phyloP scores from a whole-genome alignment of 352 stramenopile genomes.

The Phytophthora parvispora region DNA sequence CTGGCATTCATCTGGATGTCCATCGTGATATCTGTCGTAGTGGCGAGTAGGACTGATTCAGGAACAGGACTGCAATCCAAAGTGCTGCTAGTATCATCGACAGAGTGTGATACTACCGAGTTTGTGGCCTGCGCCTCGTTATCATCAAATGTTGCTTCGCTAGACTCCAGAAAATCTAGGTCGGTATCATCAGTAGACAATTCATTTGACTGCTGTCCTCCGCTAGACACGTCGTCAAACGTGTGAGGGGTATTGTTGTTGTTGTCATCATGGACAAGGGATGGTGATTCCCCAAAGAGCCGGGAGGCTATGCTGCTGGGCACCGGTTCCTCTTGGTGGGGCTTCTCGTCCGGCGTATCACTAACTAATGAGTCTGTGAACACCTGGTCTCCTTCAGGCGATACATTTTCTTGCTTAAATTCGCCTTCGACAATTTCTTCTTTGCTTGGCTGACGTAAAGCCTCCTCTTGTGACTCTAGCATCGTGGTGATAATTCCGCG shows the following conservation, averaged over 20 bases:
- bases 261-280: background rate
- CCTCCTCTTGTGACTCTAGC: constrained; percentile 14
- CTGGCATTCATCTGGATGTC: constrained; percentile 49
- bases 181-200: constrained; percentile 20
- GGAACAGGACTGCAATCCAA: background rate
- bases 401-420: background rate
- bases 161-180: constrained; percentile 41
- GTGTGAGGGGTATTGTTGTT: background rate
- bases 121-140: background rate
- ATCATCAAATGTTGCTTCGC: constrained; percentile 16
- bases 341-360: constrained; percentile 1
- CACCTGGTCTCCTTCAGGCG: background rate
- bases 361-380: background rate
- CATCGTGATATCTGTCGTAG: constrained; percentile 58
- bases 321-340: background rate
- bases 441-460: background rate
- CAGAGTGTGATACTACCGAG: background rate
- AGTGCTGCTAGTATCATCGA: background rate
- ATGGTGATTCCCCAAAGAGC: constrained; percentile 8
- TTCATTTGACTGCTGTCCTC: background rate
- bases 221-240: background rate
- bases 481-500: constrained; percentile 32
- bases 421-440: background rate
- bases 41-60: constrained; percentile 9
- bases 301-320: constrained; percentile 11